phyloP scores from a whole-genome alignment of 192 early-diverging fungal genomes.

The Pilaira anomala region DNA sequence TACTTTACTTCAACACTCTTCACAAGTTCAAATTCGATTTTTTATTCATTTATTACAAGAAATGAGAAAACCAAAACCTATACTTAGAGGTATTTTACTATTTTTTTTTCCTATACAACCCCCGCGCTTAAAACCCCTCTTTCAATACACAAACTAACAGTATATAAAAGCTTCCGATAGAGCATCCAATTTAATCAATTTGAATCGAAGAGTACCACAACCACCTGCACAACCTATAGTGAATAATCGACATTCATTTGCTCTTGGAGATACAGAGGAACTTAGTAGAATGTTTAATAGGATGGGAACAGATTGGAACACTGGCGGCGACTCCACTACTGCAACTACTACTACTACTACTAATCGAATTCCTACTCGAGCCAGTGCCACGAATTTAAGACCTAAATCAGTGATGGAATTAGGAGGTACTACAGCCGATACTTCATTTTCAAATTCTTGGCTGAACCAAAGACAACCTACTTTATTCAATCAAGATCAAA shows the following conservation, averaged over 20 bases:
- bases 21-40: slow-evolving; percentile 87
- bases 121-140: no score
- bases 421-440: no score
- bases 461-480: no score
- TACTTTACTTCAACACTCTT: slow-evolving; percentile 86
- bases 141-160: not conserved
- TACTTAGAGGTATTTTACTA: slow-evolving; percentile 7
- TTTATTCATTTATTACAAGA: slow-evolving; percentile 91
- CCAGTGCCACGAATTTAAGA: no score
- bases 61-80: slow-evolving; percentile 78
- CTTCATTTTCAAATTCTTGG: no score
- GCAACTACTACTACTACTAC: no score
- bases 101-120: no score
- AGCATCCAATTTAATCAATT: not conserved
- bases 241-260: slow-evolving; percentile 41
- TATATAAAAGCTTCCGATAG: not conserved
- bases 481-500: slow-evolving; percentile 8
- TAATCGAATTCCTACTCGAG: no score
- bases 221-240: slow-evolving; percentile 25
- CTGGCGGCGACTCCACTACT: no score
- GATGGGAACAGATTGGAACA: no score
- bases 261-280: slow-evolving; percentile 33
- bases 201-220: slow-evolving; percentile 41
- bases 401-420: no score
- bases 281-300: slow-evolving; percentile 12